Evolutionary conservation across 495 filamentous ascomycete species (phyloP), one percentile per base, ranked within the genome.

Genomic region (Pseudevernia furfuracea): DNA sequence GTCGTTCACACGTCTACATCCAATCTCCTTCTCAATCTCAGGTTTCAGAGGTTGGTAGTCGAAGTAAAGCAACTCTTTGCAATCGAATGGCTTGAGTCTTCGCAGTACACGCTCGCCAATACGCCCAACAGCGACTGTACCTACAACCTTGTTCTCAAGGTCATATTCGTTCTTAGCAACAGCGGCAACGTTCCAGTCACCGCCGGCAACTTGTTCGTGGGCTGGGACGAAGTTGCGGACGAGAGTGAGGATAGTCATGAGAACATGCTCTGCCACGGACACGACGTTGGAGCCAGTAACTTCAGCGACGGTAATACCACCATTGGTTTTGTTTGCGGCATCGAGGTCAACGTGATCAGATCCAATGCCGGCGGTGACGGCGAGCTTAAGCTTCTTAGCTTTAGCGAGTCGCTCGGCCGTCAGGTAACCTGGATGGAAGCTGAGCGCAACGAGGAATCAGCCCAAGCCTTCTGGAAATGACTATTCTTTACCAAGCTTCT

Each of bases 1-100:
- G 71, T 73, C 80, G 17, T 89, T 84, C 44, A 96, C 92, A 63
- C 94, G 85, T 71, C 94, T 84, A 83, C 88, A 92, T 75, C 94
- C 94, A 77, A 98, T 97, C 82, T 97, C 94, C 77, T 88, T 87
- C 85, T 98, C 94, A 69, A 87, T 80, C 80, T 96, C 92, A 62
- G 91, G 74, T 60, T 75, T 81, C 66, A 98, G 83, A 41, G 93
- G 92, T 80, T 98, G 94, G 86, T 98, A 98, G 81, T 98, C 94
- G 75, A 89, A 98, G 88, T 98, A 98, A 63, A 98, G 84, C 46
- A 98, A 84, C 84, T 98, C 94, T 87, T 97, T 98, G 90, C 94
- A 98, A 80, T 96, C 94, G 73, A 97, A 98, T 66, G 92, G 78
- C 84, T 92, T 96, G 49, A 98, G 86, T 70, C 94, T 87, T 77